Conservation (phyloP, 2,329 filamentous ascomycete genomes). For the Colletotrichum costaricense region DNA sequence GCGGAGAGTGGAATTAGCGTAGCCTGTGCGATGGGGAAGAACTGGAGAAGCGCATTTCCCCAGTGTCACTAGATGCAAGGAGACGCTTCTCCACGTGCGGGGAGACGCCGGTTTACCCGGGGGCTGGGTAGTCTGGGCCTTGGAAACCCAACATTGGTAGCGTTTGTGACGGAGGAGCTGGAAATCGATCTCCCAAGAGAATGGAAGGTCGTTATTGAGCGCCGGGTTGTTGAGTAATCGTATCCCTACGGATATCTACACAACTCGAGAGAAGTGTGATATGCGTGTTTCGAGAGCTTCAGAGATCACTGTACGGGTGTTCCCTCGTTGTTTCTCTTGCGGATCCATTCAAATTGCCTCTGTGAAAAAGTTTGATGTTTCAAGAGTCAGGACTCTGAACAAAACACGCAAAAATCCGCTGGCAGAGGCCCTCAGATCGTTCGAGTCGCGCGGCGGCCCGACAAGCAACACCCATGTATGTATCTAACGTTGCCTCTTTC, state of each 20-base stretch:
- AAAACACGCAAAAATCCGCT: background rate
- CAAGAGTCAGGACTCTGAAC: slow-evolving; percentile 8
- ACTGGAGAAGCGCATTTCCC: background rate
- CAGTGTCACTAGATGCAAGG: background rate
- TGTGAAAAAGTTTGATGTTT: slow-evolving; percentile 25
- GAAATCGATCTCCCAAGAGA: background rate
- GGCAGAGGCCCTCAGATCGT: background rate
- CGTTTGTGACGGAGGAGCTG: background rate
- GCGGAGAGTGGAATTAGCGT: background rate
- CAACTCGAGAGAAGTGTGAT: background rate
- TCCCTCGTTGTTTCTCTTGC: background rate
- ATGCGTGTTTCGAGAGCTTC: slow-evolving; percentile 2
- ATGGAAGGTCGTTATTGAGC: background rate
- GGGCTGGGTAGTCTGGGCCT: background rate
- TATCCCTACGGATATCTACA: background rate
- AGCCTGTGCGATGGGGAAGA: background rate
- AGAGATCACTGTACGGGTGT: background rate
- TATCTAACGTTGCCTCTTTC: background rate
- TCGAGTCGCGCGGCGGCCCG: background rate
- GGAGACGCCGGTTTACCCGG: background rate
- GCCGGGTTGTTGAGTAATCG: background rate
- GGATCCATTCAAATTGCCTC: background rate
- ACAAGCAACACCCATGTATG: slow-evolving; percentile 1
- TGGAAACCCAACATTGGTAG: background rate
- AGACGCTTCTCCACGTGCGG: background rate